A percentile compares a stretch with the other conserved stretches of the same genome.
These are phyloP conservation scores for Sherardia arvensis DNA, from an alignment of 257 asterid species.

Conservation along the genomic window DNA sequence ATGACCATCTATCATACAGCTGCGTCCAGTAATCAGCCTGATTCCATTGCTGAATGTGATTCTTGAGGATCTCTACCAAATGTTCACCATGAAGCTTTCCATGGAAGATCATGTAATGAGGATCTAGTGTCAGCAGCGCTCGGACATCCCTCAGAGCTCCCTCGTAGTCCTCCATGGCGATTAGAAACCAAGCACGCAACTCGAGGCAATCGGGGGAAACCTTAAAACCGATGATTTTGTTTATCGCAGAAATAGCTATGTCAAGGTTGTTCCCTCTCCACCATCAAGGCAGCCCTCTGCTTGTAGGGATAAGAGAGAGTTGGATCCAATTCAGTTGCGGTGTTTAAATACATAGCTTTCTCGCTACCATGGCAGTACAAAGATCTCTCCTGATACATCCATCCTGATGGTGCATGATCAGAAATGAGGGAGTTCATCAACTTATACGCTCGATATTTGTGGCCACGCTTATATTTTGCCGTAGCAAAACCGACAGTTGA, in stretches of 20 bases:
- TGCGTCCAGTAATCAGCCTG: constrained; percentile 99
- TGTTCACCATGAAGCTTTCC: constrained; percentile 63
- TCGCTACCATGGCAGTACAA: constrained; percentile 67
- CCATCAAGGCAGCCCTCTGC: constrained; percentile 46
- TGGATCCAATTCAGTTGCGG: constrained; percentile 88
- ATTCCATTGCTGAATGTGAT: constrained; percentile 54
- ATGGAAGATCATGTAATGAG: constrained; percentile 75
- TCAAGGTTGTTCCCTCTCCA: constrained; percentile 41
- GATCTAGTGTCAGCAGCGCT: constrained; percentile 82
- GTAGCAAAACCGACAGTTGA: constrained; percentile 78
- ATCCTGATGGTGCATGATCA: constrained; percentile 58
- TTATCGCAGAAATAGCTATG: constrained; percentile 65
- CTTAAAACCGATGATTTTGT: constrained; percentile 65
- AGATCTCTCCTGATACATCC: constrained; percentile 98
- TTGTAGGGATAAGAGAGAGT: constrained; percentile 85
- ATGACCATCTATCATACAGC: constrained; percentile 84
- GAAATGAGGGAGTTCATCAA: constrained; percentile 68
- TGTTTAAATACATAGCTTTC: constrained; percentile 56
- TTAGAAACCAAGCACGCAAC: constrained; percentile 89
- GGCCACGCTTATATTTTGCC: constrained; percentile 78
- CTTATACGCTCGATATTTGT: constrained; percentile 72
- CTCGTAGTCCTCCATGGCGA: constrained; percentile 55
- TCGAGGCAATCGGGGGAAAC: constrained; percentile 92
- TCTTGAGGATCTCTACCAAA: constrained; percentile 57
- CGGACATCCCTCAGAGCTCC: constrained; percentile 74